phyloP scores from a whole-genome alignment of 495 filamentous ascomycete genomes.

The Lichenothelia convexa region DNA sequence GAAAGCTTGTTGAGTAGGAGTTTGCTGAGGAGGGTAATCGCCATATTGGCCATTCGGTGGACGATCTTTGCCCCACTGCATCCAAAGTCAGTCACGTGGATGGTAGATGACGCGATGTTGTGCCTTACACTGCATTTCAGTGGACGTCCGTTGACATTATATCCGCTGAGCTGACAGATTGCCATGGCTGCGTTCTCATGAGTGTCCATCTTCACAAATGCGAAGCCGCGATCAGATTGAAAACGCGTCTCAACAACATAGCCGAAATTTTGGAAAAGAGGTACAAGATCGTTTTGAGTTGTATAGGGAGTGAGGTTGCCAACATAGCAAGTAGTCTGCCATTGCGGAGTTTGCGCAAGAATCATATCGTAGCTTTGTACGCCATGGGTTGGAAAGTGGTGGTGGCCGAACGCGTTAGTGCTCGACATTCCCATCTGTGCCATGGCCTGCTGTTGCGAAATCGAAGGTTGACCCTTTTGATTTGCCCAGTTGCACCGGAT shows the following conservation, averaged over 20 bases:
- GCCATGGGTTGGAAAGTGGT: slow-evolving; percentile 94
- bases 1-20: slow-evolving; percentile 52
- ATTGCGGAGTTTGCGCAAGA: slow-evolving; percentile 85
- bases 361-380: slow-evolving; percentile 98
- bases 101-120: background rate
- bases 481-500: slow-evolving; percentile 99
- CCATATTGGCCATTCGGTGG: slow-evolving; percentile 71
- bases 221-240: slow-evolving; percentile 94
- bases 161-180: slow-evolving; percentile 91
- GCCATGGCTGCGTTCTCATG: slow-evolving; percentile 98
- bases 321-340: slow-evolving; percentile 98
- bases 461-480: slow-evolving; percentile 97
- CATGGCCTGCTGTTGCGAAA: slow-evolving; percentile 94
- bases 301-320: slow-evolving; percentile 97
- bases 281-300: slow-evolving; percentile 83
- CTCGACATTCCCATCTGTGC: slow-evolving; percentile 97
- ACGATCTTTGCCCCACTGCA: slow-evolving; percentile 96
- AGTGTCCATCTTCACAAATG: slow-evolving; percentile 98
- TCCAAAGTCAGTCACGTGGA: slow-evolving; percentile 14
- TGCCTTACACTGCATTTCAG: slow-evolving; percentile 77
- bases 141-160: slow-evolving; percentile 93
- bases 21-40: slow-evolving; percentile 67
- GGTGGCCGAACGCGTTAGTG: slow-evolving; percentile 87
- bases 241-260: slow-evolving; percentile 95
- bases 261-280: slow-evolving; percentile 95